Conservation (phyloP, 345 rosid genomes). For the Raphanus sativus region DNA sequence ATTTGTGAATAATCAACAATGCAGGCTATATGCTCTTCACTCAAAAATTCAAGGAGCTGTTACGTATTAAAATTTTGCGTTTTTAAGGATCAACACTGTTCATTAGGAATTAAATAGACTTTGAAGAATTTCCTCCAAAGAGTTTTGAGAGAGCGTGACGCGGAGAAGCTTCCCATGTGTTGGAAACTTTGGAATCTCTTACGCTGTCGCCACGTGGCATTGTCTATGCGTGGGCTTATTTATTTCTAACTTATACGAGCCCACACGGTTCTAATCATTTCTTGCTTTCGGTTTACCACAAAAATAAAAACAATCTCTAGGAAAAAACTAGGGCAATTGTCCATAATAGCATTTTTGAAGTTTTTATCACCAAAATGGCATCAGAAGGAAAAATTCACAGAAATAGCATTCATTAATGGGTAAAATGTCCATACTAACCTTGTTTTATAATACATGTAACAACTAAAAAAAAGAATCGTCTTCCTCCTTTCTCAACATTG, state of each 20-base stretch:
- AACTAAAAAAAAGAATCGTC: no score
- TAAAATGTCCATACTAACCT: no score
- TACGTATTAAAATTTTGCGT: background rate
- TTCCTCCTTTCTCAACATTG: no score
- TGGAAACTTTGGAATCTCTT: constrained; percentile 30
- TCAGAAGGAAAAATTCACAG: no score
- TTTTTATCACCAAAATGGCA: no score
- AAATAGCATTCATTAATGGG: no score
- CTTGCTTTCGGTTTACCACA: constrained; percentile 33
- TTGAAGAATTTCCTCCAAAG: constrained; percentile 6
- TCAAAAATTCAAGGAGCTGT: background rate
- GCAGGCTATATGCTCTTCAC: background rate
- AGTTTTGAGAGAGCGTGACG: constrained; percentile 4
- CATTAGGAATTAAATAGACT: background rate
- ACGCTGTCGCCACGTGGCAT: constrained; percentile 42
- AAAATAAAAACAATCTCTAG: background rate
- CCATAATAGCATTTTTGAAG: no score
- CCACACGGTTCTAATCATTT: constrained; percentile 43
- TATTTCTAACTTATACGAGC: constrained; percentile 11
- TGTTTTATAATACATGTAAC: no score
- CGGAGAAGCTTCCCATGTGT: constrained; percentile 28
- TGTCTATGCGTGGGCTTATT: constrained; percentile 32
- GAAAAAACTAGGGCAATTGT: no score
- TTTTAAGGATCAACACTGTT: background rate
- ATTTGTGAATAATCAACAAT: background rate